Evolutionary conservation across 345 rosid genomes (phyloP), one percentile per base, ranked within the genome.

Genomic region (Eutrema heterophyllum): DNA sequence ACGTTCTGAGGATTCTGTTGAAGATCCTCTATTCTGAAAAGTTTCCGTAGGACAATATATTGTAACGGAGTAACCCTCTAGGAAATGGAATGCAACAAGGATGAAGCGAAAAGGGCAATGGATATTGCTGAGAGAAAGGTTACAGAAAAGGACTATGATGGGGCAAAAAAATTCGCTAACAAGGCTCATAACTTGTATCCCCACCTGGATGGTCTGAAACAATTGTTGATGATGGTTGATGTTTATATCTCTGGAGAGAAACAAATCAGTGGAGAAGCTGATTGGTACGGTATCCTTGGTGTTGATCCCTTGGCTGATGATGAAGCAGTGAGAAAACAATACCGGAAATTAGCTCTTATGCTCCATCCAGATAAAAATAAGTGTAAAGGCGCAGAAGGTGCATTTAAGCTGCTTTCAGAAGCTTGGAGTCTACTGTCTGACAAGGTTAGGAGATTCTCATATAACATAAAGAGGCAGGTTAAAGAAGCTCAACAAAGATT

Each of bases 351-450:
- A 57, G 91, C 83, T 50, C 79, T 91, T 68, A 50, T 81, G 74
- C 92, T 94, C 57, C 98, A 89, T 70, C 98, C 98, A 7, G 97
- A 94, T 79, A 94, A 94, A 78, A 91, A 88, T 84, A 90, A 87
- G 79, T 85, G 85, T 43, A 64, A 80, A n/a, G 97, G 96, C 16
- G 90, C 97, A 0, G 96, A 87, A 61, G 96, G 98, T 41, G 98
- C 99, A 9, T 95, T 95, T 73, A 86, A 86, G 67, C 75, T 90
- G 76, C 81, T 90, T 64, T 80, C 84, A 0, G 86, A 88, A 79
- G 92, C 94, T 64, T 92, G 97, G 97, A 82, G 79, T 80, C 78
- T 88, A 66, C 77, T 95, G 14, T 87, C 97, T 5, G 89, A 92
- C 70, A 84, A 83, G 83, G 64, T 75, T 39, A 86, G 74, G 83